These are phyloP conservation scores for Gossypium davidsonii DNA, from an alignment of 441 rosid species.

Conservation along the genomic window DNA sequence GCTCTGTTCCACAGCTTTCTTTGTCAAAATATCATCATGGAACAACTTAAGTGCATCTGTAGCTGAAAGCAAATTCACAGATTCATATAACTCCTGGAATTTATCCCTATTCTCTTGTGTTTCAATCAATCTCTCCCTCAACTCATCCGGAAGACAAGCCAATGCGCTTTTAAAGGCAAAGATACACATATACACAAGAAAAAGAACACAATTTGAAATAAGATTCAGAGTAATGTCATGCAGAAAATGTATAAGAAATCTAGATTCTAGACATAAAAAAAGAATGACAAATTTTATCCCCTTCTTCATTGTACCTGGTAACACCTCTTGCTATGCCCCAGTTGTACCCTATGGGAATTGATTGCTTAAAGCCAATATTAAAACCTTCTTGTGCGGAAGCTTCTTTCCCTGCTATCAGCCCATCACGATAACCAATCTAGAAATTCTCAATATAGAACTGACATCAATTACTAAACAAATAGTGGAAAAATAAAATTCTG, in stretches of 20 bases:
- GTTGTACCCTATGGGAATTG: constrained; percentile 52
- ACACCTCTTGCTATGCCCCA: constrained; percentile 75
- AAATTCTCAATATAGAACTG: constrained; percentile 9
- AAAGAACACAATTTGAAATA: not conserved
- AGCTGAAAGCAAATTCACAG: constrained; percentile 45
- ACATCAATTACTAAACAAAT: not conserved
- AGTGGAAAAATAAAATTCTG: not conserved
- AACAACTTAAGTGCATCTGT: constrained; percentile 47
- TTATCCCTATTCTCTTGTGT: constrained; percentile 42
- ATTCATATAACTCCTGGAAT: constrained; percentile 37
- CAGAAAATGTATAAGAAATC: not conserved
- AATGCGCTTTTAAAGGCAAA: constrained; percentile 36
- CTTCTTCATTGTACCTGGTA: constrained; percentile 42
- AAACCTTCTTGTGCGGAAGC: constrained; percentile 76
- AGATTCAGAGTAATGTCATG: not conserved
- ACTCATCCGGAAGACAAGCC: constrained; percentile 48
- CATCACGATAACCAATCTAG: constrained; percentile 82
- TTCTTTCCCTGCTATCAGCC: constrained; percentile 61
- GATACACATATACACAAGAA: not conserved
- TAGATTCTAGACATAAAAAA: not conserved
- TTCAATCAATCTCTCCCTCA: constrained; percentile 42
- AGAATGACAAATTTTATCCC: not conserved
- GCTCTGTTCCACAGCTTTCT: constrained; percentile 27
- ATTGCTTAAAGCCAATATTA: constrained; percentile 61
- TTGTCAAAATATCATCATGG: constrained; percentile 27